These are phyloP conservation scores for Dothistroma pini DNA, from an alignment of 2,329 filamentous ascomycete genomes.

Conservation along the genomic window DNA sequence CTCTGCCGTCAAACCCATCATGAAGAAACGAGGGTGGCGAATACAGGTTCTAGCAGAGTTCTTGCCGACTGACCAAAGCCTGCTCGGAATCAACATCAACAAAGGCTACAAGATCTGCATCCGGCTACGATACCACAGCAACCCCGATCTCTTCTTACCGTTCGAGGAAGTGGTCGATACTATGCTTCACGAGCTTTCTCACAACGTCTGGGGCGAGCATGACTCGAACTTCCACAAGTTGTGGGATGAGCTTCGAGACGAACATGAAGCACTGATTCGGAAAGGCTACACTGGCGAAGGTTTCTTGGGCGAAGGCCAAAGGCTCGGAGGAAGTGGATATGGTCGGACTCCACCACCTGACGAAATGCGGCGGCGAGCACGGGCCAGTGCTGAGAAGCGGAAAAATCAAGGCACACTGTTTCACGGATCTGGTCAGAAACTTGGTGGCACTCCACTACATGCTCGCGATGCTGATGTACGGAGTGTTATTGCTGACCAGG, in stretches of 20 bases:
- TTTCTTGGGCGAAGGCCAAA: constrained; percentile 72
- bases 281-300: constrained; percentile 91
- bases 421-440: constrained; percentile 63
- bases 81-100: constrained; percentile 78
- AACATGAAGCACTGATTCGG: constrained; percentile 68
- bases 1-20: constrained; percentile 89
- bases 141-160: constrained; percentile 72
- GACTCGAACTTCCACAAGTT: constrained; percentile 77
- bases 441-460: constrained; percentile 60
- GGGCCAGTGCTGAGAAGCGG: constrained; percentile 65
- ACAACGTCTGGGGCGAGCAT: constrained; percentile 81
- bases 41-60: constrained; percentile 81
- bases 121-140: constrained; percentile 71
- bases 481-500: constrained; percentile 66
- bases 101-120: constrained; percentile 74
- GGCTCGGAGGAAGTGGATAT: constrained; percentile 60
- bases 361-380: constrained; percentile 71
- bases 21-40: constrained; percentile 79
- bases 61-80: constrained; percentile 67
- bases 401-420: constrained; percentile 44
- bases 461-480: constrained; percentile 65
- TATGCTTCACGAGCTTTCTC: constrained; percentile 90
- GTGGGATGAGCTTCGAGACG: constrained; percentile 85
- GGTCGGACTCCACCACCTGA: constrained; percentile 59
- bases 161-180: constrained; percentile 81